Conservation (phyloP, 2,329 filamentous ascomycete species). For the Corinectria fuckeliana region DNA sequence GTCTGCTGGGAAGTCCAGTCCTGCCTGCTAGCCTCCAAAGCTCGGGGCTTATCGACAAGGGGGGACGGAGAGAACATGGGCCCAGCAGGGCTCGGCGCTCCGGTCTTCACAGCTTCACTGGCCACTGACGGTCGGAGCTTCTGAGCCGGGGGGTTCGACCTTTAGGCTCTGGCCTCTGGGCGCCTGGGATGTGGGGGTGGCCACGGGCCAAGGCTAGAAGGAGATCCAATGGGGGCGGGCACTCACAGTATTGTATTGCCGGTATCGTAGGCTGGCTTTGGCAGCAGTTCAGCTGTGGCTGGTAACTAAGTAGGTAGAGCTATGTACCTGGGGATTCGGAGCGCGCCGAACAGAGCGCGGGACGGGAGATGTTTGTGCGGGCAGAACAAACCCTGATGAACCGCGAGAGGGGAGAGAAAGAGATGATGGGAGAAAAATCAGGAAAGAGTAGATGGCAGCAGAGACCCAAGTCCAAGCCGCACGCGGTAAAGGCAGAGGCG, state of each 20-base stretch:
- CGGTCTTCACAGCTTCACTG: too few species aligned
- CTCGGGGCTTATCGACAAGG: constrained; percentile 8
- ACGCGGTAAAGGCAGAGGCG: background rate
- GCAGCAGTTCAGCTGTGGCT: constrained; percentile 23
- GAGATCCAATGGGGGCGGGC: constrained; percentile 19
- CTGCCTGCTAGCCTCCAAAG: constrained; percentile 8
- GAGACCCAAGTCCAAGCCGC: background rate
- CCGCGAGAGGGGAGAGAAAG: background rate
- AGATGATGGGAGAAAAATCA: background rate
- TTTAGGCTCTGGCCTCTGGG: constrained; percentile 14
- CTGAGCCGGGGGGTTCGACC: constrained; percentile 15
- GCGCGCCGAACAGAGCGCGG: constrained; percentile 14
- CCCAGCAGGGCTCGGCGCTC: constrained; percentile 23
- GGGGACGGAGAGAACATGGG: constrained; percentile 14
- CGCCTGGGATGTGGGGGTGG: constrained; percentile 26
- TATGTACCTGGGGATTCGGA: constrained; percentile 18
- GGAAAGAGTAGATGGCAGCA: background rate
- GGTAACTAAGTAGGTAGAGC: too few species aligned
- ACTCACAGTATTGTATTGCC: constrained; percentile 23
- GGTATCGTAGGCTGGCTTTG: constrained; percentile 22
- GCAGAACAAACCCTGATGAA: background rate
- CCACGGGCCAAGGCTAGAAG: constrained; percentile 26
- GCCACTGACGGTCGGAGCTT: constrained; percentile 26
- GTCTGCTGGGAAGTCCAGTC: too few species aligned
- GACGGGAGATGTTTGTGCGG: background rate